phyloP scores from a whole-genome alignment of 805 yeast genomes.

The Barnettozyma wickerhamii region DNA sequence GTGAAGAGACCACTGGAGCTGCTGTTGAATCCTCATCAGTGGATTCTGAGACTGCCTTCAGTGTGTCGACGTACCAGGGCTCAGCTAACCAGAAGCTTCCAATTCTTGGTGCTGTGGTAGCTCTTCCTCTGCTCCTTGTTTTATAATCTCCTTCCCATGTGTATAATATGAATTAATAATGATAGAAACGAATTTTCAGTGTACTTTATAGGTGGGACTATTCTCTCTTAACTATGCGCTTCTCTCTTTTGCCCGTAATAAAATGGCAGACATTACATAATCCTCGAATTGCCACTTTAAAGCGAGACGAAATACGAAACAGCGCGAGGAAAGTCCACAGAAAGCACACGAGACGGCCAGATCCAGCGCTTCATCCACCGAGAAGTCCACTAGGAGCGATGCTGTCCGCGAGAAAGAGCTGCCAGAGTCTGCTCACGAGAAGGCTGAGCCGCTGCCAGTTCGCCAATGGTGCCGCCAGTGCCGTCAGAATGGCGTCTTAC shows the following conservation, averaged over 20 bases:
- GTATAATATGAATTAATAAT: no score
- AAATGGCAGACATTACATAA: not conserved
- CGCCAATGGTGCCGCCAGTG: not conserved
- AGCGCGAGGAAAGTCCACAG: no score
- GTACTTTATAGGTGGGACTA: no score
- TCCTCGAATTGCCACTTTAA: conserved; percentile 6
- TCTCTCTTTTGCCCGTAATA: not conserved
- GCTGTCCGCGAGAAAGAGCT: conserved; percentile 9
- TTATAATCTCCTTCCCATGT: not conserved
- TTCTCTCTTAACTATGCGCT: no score
- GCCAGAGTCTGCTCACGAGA: conserved; percentile 2
- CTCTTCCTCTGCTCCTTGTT: not conserved
- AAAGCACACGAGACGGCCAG: no score
- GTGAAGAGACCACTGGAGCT: not conserved
- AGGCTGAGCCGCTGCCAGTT: not conserved
- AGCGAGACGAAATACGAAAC: not conserved
- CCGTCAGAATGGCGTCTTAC: conserved; percentile 10
- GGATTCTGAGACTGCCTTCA: not conserved
- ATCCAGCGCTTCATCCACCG: no score
- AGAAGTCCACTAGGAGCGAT: conserved; percentile 1
- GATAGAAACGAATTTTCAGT: no score
- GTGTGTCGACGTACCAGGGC: not conserved
- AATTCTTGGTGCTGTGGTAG: not conserved
- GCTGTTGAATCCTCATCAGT: not conserved
- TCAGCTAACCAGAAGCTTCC: not conserved